Percentiles rank a stretch among this genome's conserved stretches.
phyloP scores from a whole-genome alignment of 306 rosid species.

The Citrullus mucosospermus region DNA sequence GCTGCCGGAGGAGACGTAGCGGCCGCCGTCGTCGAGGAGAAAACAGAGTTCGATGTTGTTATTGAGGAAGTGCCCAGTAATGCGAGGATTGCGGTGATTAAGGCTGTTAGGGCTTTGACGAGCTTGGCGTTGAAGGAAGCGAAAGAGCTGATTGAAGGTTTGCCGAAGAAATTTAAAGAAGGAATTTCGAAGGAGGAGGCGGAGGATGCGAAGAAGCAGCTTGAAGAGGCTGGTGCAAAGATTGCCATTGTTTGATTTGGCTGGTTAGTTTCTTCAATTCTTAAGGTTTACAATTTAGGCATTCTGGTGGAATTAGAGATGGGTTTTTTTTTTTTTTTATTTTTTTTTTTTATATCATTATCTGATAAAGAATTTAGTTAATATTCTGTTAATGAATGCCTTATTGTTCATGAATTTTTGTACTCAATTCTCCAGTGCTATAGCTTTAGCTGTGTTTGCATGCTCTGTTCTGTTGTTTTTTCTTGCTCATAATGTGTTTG shows the following conservation, averaged over 20 bases:
- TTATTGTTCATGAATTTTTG: not conserved
- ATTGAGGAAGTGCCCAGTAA: constrained; percentile 76
- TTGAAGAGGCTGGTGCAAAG: constrained; percentile 91
- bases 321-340: not conserved
- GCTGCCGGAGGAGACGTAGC: constrained; percentile 26
- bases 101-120: constrained; percentile 72
- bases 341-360: not conserved
- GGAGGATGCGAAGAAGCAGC: constrained; percentile 87
- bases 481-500: not conserved
- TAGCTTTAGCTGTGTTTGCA: not conserved
- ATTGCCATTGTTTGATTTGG: constrained; percentile 33
- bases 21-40: constrained; percentile 44
- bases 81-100: constrained; percentile 70
- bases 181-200: constrained; percentile 77
- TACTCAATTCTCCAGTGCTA: not conserved
- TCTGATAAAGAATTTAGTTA: not conserved
- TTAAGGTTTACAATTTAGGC: not conserved
- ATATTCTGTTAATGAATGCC: not conserved
- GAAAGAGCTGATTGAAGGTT: constrained; percentile 77
- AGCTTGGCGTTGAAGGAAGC: constrained; percentile 87
- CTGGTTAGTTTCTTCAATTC: not conserved
- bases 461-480: not conserved
- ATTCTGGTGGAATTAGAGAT: not conserved
- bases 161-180: constrained; percentile 91
- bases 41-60: constrained; percentile 89